Base-by-base conservation (phyloP, 2,329 filamentous ascomycete genomes). In the Fusarium globosum region DNA sequence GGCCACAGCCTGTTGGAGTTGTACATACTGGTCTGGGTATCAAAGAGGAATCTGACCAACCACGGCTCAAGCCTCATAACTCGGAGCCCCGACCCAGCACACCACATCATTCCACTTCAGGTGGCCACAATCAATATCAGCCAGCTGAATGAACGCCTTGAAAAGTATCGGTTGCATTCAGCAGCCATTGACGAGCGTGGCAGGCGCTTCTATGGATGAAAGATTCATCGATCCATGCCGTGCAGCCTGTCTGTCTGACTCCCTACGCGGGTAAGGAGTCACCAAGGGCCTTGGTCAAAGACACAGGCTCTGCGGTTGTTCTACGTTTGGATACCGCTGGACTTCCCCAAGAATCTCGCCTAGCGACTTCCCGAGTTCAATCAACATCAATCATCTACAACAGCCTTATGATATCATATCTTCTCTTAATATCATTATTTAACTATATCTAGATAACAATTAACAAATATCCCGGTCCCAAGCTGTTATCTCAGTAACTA, bases 41-140 rank as follows among this genome's bases (percentile, higher is more conserved):
- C 43, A 61, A 55, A 65, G 45, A 26, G 36, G 33, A 28, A 38
- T 14, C 18, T 49, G 23, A 7, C 70, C 62, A 72, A 73, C 68
- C 61, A 73, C 21, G 33, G 36, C 61, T 61, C 43, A 52, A 55
- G 62, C 38, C 53, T 59, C 33, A 43, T n/a, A 61, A 56, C 45
- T 46, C 42, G 39, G 43, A 42, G 36, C 57, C 64, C 59, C 46
- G 66, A 58, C 56, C 33, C 28, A 52, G 30, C 55, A 61, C 52
- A 73, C 66, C 71, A 71, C 61, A 28, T 69, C 61, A 68, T 73
- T 73, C 65, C 69, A 61, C 39, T 42, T n/a, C 30, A 57, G 46
- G 61, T 43, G 16, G 45, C 41, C 56, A 46, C 53, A 48, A 36
- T 26, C 39, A 58, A 68, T 28, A 57, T 61, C 28, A 41, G 57